Percentiles rank a stretch among this genome's conserved stretches.
Evolutionary conservation across 345 rosid genomes (phyloP).

Genomic region (Brassica juncea): DNA sequence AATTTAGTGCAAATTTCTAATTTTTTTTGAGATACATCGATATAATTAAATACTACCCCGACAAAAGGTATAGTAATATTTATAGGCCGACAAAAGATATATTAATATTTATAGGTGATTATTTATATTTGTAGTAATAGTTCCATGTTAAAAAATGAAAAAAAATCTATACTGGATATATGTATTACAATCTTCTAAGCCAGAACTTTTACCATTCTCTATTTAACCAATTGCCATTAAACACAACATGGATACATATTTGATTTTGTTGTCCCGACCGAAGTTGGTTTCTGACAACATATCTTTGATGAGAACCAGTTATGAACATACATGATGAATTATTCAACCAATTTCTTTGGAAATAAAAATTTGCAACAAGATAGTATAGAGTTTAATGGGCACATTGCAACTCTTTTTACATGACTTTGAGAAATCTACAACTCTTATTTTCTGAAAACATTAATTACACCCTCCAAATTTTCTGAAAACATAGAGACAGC

Average conservation of each 20-base stretch:
- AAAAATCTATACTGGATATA: neutral
- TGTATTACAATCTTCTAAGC: neutral
- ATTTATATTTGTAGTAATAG: too few species aligned
- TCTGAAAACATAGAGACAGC: neutral
- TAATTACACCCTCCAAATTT: too few species aligned
- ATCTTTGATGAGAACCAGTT: too few species aligned
- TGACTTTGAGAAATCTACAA: neutral
- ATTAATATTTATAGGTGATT: neutral
- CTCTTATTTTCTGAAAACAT: neutral
- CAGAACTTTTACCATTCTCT: neutral
- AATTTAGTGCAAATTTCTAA: too few species aligned
- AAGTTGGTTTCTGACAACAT: neutral
- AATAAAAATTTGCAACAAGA: conserved; percentile 13
- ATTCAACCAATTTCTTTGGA: neutral
- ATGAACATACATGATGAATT: neutral
- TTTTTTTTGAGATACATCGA: too few species aligned
- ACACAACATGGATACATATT: neutral
- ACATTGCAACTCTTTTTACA: neutral
- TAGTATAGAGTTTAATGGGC: neutral
- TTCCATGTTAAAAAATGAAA: neutral
- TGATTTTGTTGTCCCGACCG: neutral
- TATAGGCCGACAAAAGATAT: too few species aligned
- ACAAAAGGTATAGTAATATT: too few species aligned
- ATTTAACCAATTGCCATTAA: neutral
- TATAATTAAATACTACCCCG: too few species aligned